phyloP scores from a whole-genome alignment of 78 protist genomes.

The Dictyostelium firmibasis region DNA sequence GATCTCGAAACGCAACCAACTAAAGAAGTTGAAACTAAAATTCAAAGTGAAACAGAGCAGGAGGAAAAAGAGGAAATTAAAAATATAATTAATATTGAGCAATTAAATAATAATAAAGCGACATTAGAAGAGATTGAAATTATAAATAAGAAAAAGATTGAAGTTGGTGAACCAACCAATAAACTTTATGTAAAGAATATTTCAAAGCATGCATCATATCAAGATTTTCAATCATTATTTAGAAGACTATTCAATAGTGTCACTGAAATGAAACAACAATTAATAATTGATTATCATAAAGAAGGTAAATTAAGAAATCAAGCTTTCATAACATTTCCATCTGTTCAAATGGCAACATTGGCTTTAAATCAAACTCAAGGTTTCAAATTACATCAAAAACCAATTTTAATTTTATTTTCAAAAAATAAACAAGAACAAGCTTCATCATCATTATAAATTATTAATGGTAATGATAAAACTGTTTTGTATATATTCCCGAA shows the following conservation, averaged over 20 bases:
- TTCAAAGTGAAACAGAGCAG: background rate
- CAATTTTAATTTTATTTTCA: conserved; percentile 7
- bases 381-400: background rate
- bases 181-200: conserved; percentile 37
- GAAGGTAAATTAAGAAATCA: conserved; percentile 15
- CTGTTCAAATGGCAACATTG: background rate
- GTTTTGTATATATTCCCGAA: background rate
- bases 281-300: background rate
- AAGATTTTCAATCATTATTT: background rate
- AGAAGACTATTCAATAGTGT: background rate
- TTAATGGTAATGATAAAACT: background rate
- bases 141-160: background rate
- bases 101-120: background rate
- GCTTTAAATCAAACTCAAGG: conserved; percentile 35
- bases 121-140: background rate
- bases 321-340: conserved; percentile 41
- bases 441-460: no score
- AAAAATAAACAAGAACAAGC: background rate
- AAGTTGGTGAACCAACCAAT: conserved; percentile 8
- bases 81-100: background rate
- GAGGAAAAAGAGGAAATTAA: background rate
- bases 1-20: no score
- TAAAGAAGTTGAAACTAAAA: background rate
- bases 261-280: background rate
- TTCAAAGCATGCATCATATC: background rate